These are phyloP conservation scores for Trichoderma sp. DNA, from an alignment of 2,329 filamentous ascomycete species.

Conservation along the genomic window DNA sequence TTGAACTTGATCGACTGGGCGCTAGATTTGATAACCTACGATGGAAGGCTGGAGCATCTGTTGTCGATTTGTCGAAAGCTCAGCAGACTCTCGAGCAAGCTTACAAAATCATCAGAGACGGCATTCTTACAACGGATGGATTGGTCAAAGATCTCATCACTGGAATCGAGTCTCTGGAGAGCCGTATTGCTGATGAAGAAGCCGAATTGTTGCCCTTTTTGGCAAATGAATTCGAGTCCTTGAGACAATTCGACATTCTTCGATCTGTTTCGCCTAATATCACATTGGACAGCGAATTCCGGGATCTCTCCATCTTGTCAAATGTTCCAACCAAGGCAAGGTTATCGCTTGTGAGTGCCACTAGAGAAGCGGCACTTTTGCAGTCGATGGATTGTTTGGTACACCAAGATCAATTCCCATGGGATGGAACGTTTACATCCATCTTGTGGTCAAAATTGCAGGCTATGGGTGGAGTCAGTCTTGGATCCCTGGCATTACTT, in stretches of 20 bases:
- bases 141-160: conserved; percentile 48
- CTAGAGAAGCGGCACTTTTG: conserved; percentile 39
- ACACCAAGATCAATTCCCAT: conserved; percentile 37
- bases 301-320: conserved; percentile 42
- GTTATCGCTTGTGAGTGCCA: conserved; percentile 34
- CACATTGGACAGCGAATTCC: background rate
- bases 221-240: conserved; percentile 51
- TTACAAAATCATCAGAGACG: conserved; percentile 51
- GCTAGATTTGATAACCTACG: conserved; percentile 57
- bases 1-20: conserved; percentile 55
- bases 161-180: conserved; percentile 53
- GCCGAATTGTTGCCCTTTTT: conserved; percentile 48
- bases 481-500: conserved; percentile 60
- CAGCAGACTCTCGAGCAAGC: conserved; percentile 54
- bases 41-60: conserved; percentile 54
- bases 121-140: conserved; percentile 39
- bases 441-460: conserved; percentile 56
- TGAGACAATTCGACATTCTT: conserved; percentile 52
- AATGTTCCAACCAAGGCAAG: conserved; percentile 36
- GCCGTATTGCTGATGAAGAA: conserved; percentile 41
- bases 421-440: conserved; percentile 40
- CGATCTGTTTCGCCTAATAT: conserved; percentile 25
- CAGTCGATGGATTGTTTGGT: conserved; percentile 48
- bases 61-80: conserved; percentile 51
- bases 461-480: conserved; percentile 48